phyloP scores from a whole-genome alignment of 2,329 filamentous ascomycete species.

The Pyrenophora seminiperda region DNA sequence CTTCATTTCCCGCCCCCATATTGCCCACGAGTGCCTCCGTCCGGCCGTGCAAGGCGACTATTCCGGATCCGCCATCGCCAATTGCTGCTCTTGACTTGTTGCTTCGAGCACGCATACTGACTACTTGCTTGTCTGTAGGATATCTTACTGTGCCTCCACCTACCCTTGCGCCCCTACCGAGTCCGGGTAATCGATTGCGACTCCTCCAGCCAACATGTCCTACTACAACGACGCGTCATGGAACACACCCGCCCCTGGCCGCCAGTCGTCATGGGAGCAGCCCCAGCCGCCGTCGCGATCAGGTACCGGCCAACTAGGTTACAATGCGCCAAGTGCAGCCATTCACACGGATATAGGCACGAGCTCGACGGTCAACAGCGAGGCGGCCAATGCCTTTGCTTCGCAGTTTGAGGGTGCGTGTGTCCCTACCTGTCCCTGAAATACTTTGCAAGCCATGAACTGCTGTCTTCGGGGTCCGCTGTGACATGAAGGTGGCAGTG shows the following conservation, averaged over 20 bases:
- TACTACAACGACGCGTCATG: slow-evolving; percentile 71
- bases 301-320: slow-evolving; percentile 56
- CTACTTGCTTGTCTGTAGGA: slow-evolving; percentile 16
- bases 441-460: not conserved
- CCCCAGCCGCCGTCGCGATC: slow-evolving; percentile 73
- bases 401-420: slow-evolving; percentile 88
- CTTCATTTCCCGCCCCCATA: slow-evolving; percentile 37
- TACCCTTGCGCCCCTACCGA: slow-evolving; percentile 19
- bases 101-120: slow-evolving; percentile 14
- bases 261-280: slow-evolving; percentile 74
- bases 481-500: slow-evolving; percentile 6
- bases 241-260: slow-evolving; percentile 63
- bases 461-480: not conserved
- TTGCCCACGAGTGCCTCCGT: slow-evolving; percentile 25
- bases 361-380: slow-evolving; percentile 68
- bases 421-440: not conserved
- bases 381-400: slow-evolving; percentile 78
- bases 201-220: slow-evolving; percentile 57
- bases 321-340: slow-evolving; percentile 18
- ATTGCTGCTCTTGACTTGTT: slow-evolving; percentile 16
- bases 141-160: slow-evolving; percentile 6
- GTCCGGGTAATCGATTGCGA: slow-evolving; percentile 10
- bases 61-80: slow-evolving; percentile 17
- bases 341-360: slow-evolving; percentile 62
- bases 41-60: slow-evolving; percentile 13